A percentile compares a stretch with the other conserved stretches of the same genome.
phyloP scores from a whole-genome alignment of 1,284 basidiomycete genomes.

The Apiotrichum gamsii region DNA sequence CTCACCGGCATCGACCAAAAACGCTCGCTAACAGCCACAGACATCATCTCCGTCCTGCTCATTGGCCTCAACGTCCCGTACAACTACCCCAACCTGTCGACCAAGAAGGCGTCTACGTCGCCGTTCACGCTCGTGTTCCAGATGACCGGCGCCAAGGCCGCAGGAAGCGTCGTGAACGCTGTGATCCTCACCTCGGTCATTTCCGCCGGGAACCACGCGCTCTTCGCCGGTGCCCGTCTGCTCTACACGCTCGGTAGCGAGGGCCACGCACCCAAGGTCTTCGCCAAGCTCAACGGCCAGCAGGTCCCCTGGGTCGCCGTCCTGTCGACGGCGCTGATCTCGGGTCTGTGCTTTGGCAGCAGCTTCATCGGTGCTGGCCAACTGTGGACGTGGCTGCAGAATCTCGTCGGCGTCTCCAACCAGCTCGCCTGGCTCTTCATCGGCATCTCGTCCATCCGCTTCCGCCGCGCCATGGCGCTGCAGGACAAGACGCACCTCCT shows the following conservation, averaged over 20 bases:
- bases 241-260: slow-evolving; percentile 52
- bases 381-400: slow-evolving; percentile 15
- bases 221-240: slow-evolving; percentile 54
- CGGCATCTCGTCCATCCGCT: slow-evolving; percentile 69
- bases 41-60: slow-evolving; percentile 54
- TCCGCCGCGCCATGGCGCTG: slow-evolving; percentile 64
- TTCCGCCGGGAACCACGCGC: slow-evolving; percentile 54
- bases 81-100: slow-evolving; percentile 57
- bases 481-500: slow-evolving; percentile 61
- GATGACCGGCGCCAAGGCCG: slow-evolving; percentile 63
- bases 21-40: neutral
- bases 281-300: slow-evolving; percentile 59
- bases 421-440: slow-evolving; percentile 70
- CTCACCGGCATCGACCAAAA: too few relatives aligned
- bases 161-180: slow-evolving; percentile 64
- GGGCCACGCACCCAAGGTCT: slow-evolving; percentile 52
- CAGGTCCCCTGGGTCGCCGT: slow-evolving; percentile 67
- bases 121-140: slow-evolving; percentile 69
- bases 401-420: slow-evolving; percentile 21
- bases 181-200: slow-evolving; percentile 53
- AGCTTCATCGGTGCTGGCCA: slow-evolving; percentile 50
- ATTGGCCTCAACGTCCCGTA: slow-evolving; percentile 74
- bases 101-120: slow-evolving; percentile 60
- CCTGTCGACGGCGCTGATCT: slow-evolving; percentile 34
- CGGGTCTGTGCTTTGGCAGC: slow-evolving; percentile 54